Conservation (phyloP, 768 basidiomycete genomes). For the Punctularia strigosozonata region DNA sequence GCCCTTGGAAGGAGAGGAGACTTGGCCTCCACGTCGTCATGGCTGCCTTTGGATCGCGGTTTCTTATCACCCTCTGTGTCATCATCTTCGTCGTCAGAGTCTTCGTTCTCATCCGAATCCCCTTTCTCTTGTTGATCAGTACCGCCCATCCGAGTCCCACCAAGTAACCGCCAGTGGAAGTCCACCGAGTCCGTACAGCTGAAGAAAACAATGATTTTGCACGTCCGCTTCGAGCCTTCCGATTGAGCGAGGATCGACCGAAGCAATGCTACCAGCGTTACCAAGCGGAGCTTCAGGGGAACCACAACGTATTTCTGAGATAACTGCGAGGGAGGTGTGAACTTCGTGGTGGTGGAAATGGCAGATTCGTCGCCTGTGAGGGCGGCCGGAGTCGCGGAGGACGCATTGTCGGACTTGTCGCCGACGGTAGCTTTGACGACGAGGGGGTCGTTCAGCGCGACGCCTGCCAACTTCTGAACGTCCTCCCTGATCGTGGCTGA, state of each 20-base stretch:
- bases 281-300: slow-evolving; percentile 90
- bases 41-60: slow-evolving; percentile 13
- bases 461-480: slow-evolving; percentile 87
- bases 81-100: slow-evolving; percentile 11
- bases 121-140: slow-evolving; percentile 10
- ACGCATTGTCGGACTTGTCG: slow-evolving; percentile 20
- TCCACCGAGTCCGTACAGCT: slow-evolving; percentile 98
- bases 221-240: slow-evolving; percentile 32
- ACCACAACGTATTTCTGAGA: slow-evolving; percentile 83
- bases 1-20: slow-evolving; percentile 77
- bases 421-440: slow-evolving; percentile 68
- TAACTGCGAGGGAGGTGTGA: slow-evolving; percentile 91
- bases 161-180: slow-evolving; percentile 85
- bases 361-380: slow-evolving; percentile 9
- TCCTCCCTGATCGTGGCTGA: slow-evolving; percentile 95
- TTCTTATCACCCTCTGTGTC: slow-evolving; percentile 11
- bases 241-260: slow-evolving; percentile 66
- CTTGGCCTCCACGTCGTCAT: slow-evolving; percentile 37
- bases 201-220: slow-evolving; percentile 88
- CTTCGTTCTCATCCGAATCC: slow-evolving; percentile 15
- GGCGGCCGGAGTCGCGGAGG: slow-evolving; percentile 8
- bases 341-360: slow-evolving; percentile 35
- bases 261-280: slow-evolving; percentile 77
- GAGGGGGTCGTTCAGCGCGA: slow-evolving; percentile 64
- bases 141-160: slow-evolving; percentile 54